Percentiles rank a stretch among this genome's conserved stretches.
phyloP scores from a whole-genome alignment of 257 asterid species.

The Jacaranda copaia region DNA sequence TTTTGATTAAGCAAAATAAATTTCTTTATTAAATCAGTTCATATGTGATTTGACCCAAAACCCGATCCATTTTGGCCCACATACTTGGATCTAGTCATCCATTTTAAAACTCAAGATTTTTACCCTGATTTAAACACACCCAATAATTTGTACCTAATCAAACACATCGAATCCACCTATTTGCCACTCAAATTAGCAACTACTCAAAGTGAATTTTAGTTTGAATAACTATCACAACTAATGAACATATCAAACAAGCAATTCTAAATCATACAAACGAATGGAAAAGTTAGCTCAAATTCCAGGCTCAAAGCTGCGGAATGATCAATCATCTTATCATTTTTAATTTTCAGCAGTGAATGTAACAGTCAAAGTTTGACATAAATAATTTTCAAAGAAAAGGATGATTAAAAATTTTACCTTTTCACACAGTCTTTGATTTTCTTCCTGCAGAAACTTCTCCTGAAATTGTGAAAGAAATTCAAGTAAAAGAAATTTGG shows the following conservation, averaged over 20 bases:
- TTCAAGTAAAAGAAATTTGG: neutral
- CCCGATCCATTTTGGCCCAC: no score
- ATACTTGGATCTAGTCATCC: no score
- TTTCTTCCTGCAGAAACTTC: constrained; percentile 41
- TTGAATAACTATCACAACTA: neutral
- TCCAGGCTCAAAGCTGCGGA: neutral
- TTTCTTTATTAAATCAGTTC: no score
- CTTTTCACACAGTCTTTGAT: constrained; percentile 32
- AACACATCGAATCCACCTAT: no score
- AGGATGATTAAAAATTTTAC: constrained; percentile 9
- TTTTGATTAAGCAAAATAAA: no score
- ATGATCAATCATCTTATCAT: neutral
- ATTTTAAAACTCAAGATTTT: no score
- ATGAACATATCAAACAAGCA: neutral
- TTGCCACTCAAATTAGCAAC: no score
- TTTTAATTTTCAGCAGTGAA: neutral
- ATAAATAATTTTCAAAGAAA: neutral
- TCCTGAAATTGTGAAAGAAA: constrained; percentile 27
- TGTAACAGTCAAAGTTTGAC: neutral
- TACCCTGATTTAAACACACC: no score
- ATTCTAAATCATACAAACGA: neutral
- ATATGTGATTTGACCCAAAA: no score
- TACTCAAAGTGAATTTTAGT: neutral
- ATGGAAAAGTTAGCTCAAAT: neutral
- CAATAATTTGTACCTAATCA: neutral